Evolutionary conservation across 2,329 filamentous ascomycete genomes (phyloP).

Genomic region (Herpomyces periplanetae): DNA sequence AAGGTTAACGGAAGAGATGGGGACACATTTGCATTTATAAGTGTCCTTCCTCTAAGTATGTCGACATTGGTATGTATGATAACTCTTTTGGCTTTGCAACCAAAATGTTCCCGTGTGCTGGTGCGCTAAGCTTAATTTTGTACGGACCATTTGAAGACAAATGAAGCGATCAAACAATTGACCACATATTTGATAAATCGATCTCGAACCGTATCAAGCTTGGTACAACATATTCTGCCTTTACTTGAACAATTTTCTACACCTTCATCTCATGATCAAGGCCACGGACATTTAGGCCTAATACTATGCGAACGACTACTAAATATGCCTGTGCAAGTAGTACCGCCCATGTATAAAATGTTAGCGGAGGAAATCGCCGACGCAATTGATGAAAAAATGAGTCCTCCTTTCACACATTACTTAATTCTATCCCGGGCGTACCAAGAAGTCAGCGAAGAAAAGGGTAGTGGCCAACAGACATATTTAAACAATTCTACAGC

Average conservation of each 20-base stretch:
- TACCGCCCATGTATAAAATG: slow-evolving; percentile 81
- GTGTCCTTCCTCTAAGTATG: slow-evolving; percentile 39
- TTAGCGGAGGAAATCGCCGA: slow-evolving; percentile 59
- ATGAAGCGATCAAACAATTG: slow-evolving; percentile 27
- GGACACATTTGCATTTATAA: slow-evolving; percentile 71
- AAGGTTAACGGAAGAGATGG: slow-evolving; percentile 85
- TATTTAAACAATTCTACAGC: not conserved
- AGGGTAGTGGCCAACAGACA: slow-evolving; percentile 6
- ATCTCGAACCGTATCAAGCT: slow-evolving; percentile 14
- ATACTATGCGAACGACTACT: slow-evolving; percentile 73
- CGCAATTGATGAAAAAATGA: slow-evolving; percentile 58
- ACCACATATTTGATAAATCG: slow-evolving; percentile 25
- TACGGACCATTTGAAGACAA: slow-evolving; percentile 12
- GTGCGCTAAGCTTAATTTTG: not conserved
- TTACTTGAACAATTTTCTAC: slow-evolving; percentile 9
- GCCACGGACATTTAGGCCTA: slow-evolving; percentile 23
- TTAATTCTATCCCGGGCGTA: slow-evolving; percentile 75
- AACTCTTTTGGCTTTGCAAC: not conserved
- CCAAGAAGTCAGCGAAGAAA: slow-evolving; percentile 28
- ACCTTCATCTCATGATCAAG: slow-evolving; percentile 8
- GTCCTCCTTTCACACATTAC: slow-evolving; percentile 74
- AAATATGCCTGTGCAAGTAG: slow-evolving; percentile 77
- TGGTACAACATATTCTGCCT: slow-evolving; percentile 15
- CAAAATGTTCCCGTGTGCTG: not conserved
- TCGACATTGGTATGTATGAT: slow-evolving; percentile 15